A percentile compares a stretch with the other conserved stretches of the same genome.
These are phyloP conservation scores for Ophiognomonia clavigignenti-juglandacearum DNA, from an alignment of 2,329 filamentous ascomycete genomes.

Conservation along the genomic window DNA sequence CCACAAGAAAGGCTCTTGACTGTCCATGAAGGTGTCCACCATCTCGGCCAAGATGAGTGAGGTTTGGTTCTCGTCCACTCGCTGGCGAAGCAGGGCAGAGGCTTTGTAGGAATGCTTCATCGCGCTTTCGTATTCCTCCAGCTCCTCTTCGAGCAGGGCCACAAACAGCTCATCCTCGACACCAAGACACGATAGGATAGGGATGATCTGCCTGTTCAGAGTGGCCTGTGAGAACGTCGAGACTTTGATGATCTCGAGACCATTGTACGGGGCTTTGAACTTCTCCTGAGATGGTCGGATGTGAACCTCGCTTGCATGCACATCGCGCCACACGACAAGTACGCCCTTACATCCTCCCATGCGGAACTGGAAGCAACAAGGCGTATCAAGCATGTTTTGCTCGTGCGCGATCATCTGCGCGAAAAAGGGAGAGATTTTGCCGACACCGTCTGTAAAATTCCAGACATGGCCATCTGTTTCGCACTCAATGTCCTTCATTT, in stretches of 20 bases:
- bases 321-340: constrained; percentile 67
- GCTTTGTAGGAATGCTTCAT: constrained; percentile 63
- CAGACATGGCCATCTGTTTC: constrained; percentile 54
- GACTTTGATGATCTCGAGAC: constrained; percentile 79
- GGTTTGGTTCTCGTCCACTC: constrained; percentile 80
- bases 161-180: constrained; percentile 65
- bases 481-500: constrained; percentile 63
- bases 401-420: constrained; percentile 70
- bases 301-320: constrained; percentile 63
- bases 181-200: constrained; percentile 74
- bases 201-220: constrained; percentile 85
- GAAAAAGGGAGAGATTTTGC: constrained; percentile 79
- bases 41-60: constrained; percentile 71
- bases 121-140: constrained; percentile 63
- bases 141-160: constrained; percentile 60
- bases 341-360: constrained; percentile 92
- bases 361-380: constrained; percentile 87
- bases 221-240: constrained; percentile 73
- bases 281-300: constrained; percentile 85
- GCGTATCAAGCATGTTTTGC: constrained; percentile 57
- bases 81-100: constrained; percentile 62
- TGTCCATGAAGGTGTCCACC: constrained; percentile 70
- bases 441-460: constrained; percentile 83
- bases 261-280: constrained; percentile 66
- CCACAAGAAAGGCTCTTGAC: constrained; percentile 72